A percentile compares a stretch with the other conserved stretches of the same genome.
These are phyloP conservation scores for Rosa multiflora DNA, from an alignment of 306 rosid species.

Conservation along the genomic window DNA sequence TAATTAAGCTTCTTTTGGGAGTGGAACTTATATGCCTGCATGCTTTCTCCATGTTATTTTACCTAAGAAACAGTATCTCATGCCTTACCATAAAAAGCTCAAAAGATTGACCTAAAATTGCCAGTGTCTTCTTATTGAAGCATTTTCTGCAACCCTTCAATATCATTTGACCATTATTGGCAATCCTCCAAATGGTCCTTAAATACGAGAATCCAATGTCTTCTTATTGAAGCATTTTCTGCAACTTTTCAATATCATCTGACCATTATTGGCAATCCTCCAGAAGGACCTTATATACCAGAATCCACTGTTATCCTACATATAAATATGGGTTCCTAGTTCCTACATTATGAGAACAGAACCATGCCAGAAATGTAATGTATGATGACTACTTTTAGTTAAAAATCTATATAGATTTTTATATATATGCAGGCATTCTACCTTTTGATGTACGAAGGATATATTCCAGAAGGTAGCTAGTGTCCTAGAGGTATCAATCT, in stretches of 20 bases:
- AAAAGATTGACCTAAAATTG: not conserved
- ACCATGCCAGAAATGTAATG: not conserved
- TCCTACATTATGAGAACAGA: conserved; percentile 10
- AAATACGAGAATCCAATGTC: not conserved
- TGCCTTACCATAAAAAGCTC: not conserved
- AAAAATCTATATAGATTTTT: not conserved
- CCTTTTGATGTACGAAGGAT: conserved; percentile 11
- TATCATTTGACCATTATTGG: conserved; percentile 8
- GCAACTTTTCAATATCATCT: not conserved
- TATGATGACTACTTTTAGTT: conserved; percentile 16
- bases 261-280: conserved; percentile 15
- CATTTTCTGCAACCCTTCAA: not conserved
- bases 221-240: not conserved
- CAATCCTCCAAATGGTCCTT: conserved; percentile 17
- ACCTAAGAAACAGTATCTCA: not conserved
- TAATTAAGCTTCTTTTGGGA: not conserved
- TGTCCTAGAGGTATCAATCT: not conserved
- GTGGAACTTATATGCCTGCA: not conserved
- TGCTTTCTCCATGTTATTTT: no score
- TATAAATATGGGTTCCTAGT: not conserved
- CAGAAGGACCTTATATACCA: conserved; percentile 9
- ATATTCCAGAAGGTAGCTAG: not conserved
- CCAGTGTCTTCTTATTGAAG: not conserved
- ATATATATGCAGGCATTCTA: not conserved
- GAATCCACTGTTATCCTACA: not conserved